Percentiles rank a stretch among this genome's conserved stretches.
Conservation (phyloP, 208 protist species). For the Angomonas desouzai region DNA sequence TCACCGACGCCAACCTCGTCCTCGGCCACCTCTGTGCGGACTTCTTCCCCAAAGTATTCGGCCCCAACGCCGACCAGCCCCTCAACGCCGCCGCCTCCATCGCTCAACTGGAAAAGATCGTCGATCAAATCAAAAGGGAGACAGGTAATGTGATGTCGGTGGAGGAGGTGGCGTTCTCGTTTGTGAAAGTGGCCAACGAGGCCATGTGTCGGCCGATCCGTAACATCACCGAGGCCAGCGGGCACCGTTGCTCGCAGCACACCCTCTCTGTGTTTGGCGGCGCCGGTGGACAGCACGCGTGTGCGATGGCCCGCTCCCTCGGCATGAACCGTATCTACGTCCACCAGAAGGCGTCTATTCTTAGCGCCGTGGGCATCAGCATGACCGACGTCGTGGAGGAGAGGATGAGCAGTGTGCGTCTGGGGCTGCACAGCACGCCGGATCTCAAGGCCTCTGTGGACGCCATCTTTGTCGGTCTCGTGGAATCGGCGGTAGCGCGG, state of each 20-base stretch:
- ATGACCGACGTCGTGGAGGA: slow-evolving; percentile 92
- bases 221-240: slow-evolving; percentile 89
- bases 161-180: slow-evolving; percentile 91
- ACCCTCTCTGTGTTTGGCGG: slow-evolving; percentile 92
- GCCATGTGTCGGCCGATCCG: slow-evolving; percentile 95
- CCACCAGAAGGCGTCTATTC: slow-evolving; percentile 74
- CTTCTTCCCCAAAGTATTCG: slow-evolving; percentile 96
- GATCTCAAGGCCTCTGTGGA: slow-evolving; percentile 25
- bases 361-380: slow-evolving; percentile 91
- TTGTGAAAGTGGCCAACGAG: slow-evolving; percentile 94
- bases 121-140: slow-evolving; percentile 43
- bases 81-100: slow-evolving; percentile 49
- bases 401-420: slow-evolving; percentile 59
- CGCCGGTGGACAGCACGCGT: slow-evolving; percentile 93
- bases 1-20: slow-evolving; percentile 95
- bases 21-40: slow-evolving; percentile 89
- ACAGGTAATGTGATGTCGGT: slow-evolving; percentile 31
- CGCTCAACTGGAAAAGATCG: slow-evolving; percentile 61
- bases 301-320: slow-evolving; percentile 87
- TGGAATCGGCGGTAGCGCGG: slow-evolving; percentile 18
- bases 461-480: slow-evolving; percentile 28
- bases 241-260: slow-evolving; percentile 83
- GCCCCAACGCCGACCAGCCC: slow-evolving; percentile 61
- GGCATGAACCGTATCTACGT: slow-evolving; percentile 79
- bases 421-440: slow-evolving; percentile 19